Conservation (phyloP, 441 rosid genomes). For the Eutrema salsugineum region DNA sequence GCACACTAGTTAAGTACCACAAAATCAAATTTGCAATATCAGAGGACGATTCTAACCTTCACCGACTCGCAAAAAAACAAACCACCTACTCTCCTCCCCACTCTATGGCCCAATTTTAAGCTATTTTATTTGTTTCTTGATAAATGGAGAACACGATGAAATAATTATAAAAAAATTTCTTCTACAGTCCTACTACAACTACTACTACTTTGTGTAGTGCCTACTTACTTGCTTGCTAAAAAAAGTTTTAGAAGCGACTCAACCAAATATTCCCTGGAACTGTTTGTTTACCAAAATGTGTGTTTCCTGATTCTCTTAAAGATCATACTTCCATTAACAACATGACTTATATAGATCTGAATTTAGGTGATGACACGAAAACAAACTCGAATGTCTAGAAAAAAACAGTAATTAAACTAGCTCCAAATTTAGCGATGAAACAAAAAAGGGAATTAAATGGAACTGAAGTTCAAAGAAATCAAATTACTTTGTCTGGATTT, state of each 20-base stretch:
- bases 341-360: background rate
- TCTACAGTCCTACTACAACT: background rate
- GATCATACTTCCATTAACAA: background rate
- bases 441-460: no score
- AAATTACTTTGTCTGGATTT: no score
- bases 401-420: background rate
- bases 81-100: slow-evolving; percentile 25
- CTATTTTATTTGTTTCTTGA: background rate
- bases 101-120: background rate
- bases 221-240: background rate
- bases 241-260: background rate
- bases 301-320: background rate
- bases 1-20: slow-evolving; percentile 2
- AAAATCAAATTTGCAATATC: background rate
- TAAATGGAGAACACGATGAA: background rate
- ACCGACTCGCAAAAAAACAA: slow-evolving; percentile 35
- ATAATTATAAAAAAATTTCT: background rate
- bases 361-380: background rate
- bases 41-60: slow-evolving; percentile 37
- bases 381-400: background rate
- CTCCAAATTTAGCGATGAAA: no score
- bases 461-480: no score
- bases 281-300: background rate
- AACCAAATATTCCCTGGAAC: background rate
- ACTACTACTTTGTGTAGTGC: background rate